Conservation (phyloP, 1,284 basidiomycete species). For the Cryptococcus wingfieldii region DNA sequence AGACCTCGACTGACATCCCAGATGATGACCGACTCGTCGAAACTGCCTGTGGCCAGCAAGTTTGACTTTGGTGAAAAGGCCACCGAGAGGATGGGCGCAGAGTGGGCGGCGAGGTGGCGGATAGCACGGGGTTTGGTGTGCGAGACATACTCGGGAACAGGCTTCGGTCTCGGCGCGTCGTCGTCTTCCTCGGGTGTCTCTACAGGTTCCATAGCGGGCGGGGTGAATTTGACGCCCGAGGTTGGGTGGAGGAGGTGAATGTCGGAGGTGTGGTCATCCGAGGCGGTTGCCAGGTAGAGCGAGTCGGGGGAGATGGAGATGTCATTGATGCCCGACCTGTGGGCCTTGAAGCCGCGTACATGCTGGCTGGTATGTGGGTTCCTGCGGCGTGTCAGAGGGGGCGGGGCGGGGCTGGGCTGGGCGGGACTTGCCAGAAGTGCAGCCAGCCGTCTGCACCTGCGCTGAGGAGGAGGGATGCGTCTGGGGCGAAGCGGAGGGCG, state of each 20-base stretch:
- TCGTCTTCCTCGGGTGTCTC: not conserved
- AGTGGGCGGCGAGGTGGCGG: conserved; percentile 70
- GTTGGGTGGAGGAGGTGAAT: conserved; percentile 52
- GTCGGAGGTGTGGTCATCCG: conserved; percentile 79
- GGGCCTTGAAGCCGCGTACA: conserved; percentile 22
- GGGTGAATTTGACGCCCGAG: not conserved
- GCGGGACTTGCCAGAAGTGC: conserved; percentile 35
- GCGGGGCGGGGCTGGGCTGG: too few species aligned
- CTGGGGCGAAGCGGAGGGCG: conserved; percentile 50
- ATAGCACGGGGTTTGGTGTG: conserved; percentile 14
- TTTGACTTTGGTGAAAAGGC: conserved; percentile 86
- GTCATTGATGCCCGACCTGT: conserved; percentile 62
- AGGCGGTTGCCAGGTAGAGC: conserved; percentile 77
- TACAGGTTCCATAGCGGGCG: not conserved
- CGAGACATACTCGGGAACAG: not conserved
- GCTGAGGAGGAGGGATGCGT: conserved; percentile 49
- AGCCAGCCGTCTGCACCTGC: conserved; percentile 50
- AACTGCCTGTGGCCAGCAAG: conserved; percentile 83
- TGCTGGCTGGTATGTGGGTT: conserved; percentile 30
- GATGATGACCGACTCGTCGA: conserved; percentile 89
- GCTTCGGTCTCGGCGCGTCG: not conserved
- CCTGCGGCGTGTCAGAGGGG: conserved; percentile 14
- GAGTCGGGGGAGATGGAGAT: conserved; percentile 79
- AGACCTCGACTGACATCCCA: conserved; percentile 91
- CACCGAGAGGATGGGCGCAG: conserved; percentile 88